These are phyloP conservation scores for Dipsacomyces acuminosporus DNA, from an alignment of 371 early-diverging fungal genomes.

Conservation along the genomic window DNA sequence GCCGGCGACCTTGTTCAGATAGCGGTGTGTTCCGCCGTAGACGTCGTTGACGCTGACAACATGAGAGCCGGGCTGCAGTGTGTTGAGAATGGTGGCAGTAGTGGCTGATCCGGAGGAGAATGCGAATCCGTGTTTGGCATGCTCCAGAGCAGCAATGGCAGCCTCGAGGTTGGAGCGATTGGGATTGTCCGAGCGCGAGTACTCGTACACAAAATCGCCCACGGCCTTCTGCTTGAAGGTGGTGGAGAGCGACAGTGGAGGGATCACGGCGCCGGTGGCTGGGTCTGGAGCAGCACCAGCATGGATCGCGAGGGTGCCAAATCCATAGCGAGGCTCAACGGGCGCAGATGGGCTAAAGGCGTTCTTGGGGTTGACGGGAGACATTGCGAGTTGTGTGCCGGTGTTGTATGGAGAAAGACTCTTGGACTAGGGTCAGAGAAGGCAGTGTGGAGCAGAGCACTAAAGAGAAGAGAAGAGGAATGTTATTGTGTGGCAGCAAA, in stretches of 20 bases:
- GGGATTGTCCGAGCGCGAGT: constrained; percentile 95
- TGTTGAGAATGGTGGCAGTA: constrained; percentile 80
- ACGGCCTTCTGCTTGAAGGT: constrained; percentile 91
- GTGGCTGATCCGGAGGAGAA: constrained; percentile 92
- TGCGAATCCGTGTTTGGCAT: constrained; percentile 86
- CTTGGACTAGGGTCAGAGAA: no score
- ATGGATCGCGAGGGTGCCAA: constrained; percentile 90
- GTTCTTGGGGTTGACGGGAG: not conserved
- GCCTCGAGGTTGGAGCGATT: constrained; percentile 85
- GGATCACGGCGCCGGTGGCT: constrained; percentile 92
- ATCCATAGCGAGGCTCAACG: constrained; percentile 48
- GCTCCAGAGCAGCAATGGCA: constrained; percentile 88
- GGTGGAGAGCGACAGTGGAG: constrained; percentile 90
- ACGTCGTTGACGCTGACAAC: constrained; percentile 92
- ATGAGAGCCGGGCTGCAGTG: constrained; percentile 73
- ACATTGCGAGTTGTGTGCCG: not conserved
- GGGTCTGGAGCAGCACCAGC: constrained; percentile 85
- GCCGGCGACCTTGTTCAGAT: constrained; percentile 89
- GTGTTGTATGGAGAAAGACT: no score
- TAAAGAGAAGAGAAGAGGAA: no score
- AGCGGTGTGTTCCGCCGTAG: constrained; percentile 96
- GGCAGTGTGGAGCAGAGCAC: no score
- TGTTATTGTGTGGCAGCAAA: no score
- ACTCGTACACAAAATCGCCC: constrained; percentile 92
- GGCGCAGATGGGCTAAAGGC: not conserved